Percentiles rank a stretch among this genome's conserved stretches.
These are phyloP conservation scores for Durotheca rogersii DNA, from an alignment of 495 filamentous ascomycete genomes.

Conservation along the genomic window DNA sequence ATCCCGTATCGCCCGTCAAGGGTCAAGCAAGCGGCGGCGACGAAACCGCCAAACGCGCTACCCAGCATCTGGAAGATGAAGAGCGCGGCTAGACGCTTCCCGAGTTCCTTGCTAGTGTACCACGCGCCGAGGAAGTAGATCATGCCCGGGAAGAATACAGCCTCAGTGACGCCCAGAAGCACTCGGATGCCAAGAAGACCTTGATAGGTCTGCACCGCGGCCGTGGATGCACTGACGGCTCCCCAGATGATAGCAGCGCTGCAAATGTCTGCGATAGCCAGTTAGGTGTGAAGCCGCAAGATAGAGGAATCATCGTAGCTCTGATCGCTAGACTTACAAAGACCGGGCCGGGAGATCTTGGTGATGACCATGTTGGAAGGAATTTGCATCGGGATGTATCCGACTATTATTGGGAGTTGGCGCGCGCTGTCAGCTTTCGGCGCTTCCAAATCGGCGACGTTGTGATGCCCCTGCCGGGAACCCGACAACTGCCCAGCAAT, in stretches of 20 bases:
- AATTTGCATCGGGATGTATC: constrained; percentile 4
- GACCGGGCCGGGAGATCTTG: constrained; percentile 4
- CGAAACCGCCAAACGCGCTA: constrained; percentile 6
- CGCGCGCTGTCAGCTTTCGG: too few species aligned
- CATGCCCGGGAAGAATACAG: constrained; percentile 33
- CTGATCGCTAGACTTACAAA: not conserved
- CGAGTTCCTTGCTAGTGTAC: constrained; percentile 18
- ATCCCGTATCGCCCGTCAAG: constrained; percentile 6
- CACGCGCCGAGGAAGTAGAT: constrained; percentile 20
- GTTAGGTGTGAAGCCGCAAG: not conserved
- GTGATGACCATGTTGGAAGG: constrained; percentile 5
- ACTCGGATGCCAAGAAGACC: constrained; percentile 39
- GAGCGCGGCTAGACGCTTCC: constrained; percentile 14
- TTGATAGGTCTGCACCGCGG: constrained; percentile 42
- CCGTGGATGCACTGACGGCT: not conserved
- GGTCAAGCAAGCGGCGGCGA: constrained; percentile 1
- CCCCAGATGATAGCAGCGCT: constrained; percentile 13
- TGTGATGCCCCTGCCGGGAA: too few species aligned
- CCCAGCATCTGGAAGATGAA: constrained; percentile 12
- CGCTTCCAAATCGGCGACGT: too few species aligned
- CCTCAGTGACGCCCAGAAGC: constrained; percentile 42
- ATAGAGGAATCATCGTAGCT: not conserved
- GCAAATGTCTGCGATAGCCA: constrained; percentile 27
- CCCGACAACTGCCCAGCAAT: too few species aligned
- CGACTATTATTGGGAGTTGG: too few species aligned